Base-by-base conservation (phyloP, 345 rosid species). In the Euphorbia tirucalli region DNA sequence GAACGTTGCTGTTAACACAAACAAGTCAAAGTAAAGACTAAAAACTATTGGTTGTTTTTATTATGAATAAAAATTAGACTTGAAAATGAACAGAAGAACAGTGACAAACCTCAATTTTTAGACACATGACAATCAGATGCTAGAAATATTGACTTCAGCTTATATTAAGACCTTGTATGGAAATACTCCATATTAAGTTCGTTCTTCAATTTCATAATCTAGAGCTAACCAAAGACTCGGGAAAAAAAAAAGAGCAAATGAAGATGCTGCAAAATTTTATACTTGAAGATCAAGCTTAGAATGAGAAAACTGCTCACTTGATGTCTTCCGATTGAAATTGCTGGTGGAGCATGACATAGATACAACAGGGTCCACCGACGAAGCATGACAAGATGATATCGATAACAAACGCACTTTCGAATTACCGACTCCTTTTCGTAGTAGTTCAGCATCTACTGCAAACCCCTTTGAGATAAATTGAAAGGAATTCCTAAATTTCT, bases 391-490 rank as follows among this genome's bases (percentile, higher is more conserved):
- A 59, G 59, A 65, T 2, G 55, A 66, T 30, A 43, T 37, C 41
- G 1, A 30, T 39, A 61, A 39, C 32, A 57, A 11, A 39, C 9
- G 58, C 69, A 65, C 48, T 71, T 65, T 62, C 22, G 71, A 67
- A 48, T 49, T 32, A 61, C 56, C 41, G 32, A 37, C 66, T 61
- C 70, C 66, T 71, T 54, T 49, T 3, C 30, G 13, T 0, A 60
- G 61, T 69, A 66, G 59, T 57, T 64, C 71, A 62, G 43, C 28
- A 8, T 71, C 60, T 25, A 68, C 18, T 22, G 58, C 35, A 24
- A 71, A 71, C 66, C 64, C 37, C 30, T 75, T 79, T 49, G 73
- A 74, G 70, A 43, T 50, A 54, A 27, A 52, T 52, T 55, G 67
- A 31, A 48, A 60, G 27, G 22, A 28, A 25, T 57, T 79, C 46